Evolutionary conservation across 345 rosid species (phyloP).

Genomic region (Eucalyptus tenuipes): DNA sequence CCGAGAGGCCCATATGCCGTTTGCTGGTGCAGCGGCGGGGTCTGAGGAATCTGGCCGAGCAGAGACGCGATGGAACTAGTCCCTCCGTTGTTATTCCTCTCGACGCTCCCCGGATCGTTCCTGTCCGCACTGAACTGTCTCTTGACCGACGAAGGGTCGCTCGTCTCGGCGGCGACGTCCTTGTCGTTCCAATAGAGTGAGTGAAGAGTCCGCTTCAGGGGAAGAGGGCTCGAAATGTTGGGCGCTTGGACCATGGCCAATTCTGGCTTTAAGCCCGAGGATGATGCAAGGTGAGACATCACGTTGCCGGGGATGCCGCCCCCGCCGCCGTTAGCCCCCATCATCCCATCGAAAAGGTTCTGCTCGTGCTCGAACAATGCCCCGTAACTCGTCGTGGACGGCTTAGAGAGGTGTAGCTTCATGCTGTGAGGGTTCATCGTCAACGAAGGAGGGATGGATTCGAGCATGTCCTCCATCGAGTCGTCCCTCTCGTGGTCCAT

Average conservation of each 20-base stretch:
- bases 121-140: conserved; percentile 24
- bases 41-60: conserved; percentile 39
- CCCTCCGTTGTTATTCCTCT: conserved; percentile 7
- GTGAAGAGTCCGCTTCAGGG: conserved; percentile 48
- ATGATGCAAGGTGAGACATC: conserved; percentile 16
- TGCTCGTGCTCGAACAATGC: conserved; percentile 28
- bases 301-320: background rate
- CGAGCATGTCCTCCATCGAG: conserved; percentile 31
- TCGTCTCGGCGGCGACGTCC: conserved; percentile 2
- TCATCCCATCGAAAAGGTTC: conserved; percentile 27
- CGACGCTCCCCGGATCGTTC: background rate
- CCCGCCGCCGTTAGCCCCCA: conserved; percentile 1
- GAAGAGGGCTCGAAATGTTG: conserved; percentile 7
- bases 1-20: conserved; percentile 32
- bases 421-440: conserved; percentile 14
- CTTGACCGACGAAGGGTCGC: conserved; percentile 31
- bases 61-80: conserved; percentile 31
- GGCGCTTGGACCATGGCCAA: conserved; percentile 7
- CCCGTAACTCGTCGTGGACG: conserved; percentile 13
- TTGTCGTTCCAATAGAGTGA: conserved; percentile 47
- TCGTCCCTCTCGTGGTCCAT: conserved; percentile 53
- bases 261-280: conserved; percentile 28
- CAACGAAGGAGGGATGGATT: conserved; percentile 38
- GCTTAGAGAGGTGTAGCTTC: conserved; percentile 11
- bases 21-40: conserved; percentile 35